Evolutionary conservation across 441 rosid species (phyloP).

Genomic region (Capsella rubella): DNA sequence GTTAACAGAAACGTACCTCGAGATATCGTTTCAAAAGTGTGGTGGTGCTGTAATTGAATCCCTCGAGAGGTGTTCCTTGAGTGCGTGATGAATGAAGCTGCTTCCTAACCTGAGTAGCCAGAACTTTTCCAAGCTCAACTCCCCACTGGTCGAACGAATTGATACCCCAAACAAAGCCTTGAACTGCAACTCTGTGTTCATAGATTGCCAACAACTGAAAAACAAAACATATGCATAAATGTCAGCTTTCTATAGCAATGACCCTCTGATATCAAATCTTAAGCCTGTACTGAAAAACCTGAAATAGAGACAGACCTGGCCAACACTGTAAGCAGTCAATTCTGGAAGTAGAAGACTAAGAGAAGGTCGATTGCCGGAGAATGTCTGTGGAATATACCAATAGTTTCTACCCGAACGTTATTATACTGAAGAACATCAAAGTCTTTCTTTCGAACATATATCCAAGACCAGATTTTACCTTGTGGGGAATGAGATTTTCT

Average conservation of each 20-base stretch:
- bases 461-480: slow-evolving; percentile 56
- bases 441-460: slow-evolving; percentile 12
- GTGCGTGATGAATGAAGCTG: slow-evolving; percentile 84
- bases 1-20: slow-evolving; percentile 52
- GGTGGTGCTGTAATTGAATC: slow-evolving; percentile 88
- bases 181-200: slow-evolving; percentile 94
- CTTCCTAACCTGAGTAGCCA: slow-evolving; percentile 91
- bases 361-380: slow-evolving; percentile 90
- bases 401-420: background rate
- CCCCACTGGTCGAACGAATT: slow-evolving; percentile 99
- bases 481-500: slow-evolving; percentile 84
- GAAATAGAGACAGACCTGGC: slow-evolving; percentile 65
- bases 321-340: slow-evolving; percentile 76
- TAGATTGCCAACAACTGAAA: slow-evolving; percentile 87
- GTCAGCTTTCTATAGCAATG: background rate
- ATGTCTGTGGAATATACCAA: slow-evolving; percentile 60
- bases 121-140: slow-evolving; percentile 96
- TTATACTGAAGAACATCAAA: background rate
- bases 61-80: slow-evolving; percentile 65
- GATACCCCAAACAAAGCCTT: slow-evolving; percentile 95
- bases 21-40: slow-evolving; percentile 73
- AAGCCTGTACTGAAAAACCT: slow-evolving; percentile 6
- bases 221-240: slow-evolving; percentile 14
- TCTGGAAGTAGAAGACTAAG: slow-evolving; percentile 89
- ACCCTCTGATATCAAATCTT: slow-evolving; percentile 1